A percentile compares a stretch with the other conserved stretches of the same genome.
These are phyloP conservation scores for Hortaea werneckii DNA, from an alignment of 2,329 filamentous ascomycete species.

Conservation along the genomic window DNA sequence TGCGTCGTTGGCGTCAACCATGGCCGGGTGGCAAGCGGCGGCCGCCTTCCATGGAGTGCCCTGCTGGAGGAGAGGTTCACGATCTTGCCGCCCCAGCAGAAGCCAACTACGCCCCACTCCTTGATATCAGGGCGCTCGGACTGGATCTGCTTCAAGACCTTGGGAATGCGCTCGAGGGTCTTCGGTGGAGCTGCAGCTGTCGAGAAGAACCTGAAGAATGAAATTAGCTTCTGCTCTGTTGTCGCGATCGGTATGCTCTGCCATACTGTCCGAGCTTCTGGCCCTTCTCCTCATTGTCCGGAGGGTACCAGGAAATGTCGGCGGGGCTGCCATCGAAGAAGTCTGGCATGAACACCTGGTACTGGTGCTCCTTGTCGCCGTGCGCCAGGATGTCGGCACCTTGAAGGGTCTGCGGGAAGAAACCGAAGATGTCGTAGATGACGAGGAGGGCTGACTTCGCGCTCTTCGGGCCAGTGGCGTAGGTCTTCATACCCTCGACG, in stretches of 20 bases:
- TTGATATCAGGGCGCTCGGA: slow-evolving; percentile 38
- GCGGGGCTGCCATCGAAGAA: slow-evolving; percentile 72
- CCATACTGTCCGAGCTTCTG: slow-evolving; percentile 51
- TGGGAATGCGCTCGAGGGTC: slow-evolving; percentile 45
- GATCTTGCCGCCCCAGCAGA: slow-evolving; percentile 48
- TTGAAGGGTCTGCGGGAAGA: slow-evolving; percentile 53
- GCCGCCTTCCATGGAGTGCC: slow-evolving; percentile 48
- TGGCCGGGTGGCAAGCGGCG: slow-evolving; percentile 48
- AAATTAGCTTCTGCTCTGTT: slow-evolving; percentile 1
- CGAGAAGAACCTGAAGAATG: slow-evolving; percentile 37
- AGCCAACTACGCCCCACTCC: slow-evolving; percentile 50
- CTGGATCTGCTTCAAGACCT: slow-evolving; percentile 45
- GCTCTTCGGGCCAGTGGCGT: slow-evolving; percentile 42
- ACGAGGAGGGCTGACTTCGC: slow-evolving; percentile 49
- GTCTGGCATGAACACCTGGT: slow-evolving; percentile 75
- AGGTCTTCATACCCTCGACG: slow-evolving; percentile 53
- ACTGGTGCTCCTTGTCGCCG: slow-evolving; percentile 55
- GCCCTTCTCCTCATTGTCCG: slow-evolving; percentile 39
- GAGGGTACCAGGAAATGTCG: slow-evolving; percentile 50
- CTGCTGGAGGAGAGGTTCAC: slow-evolving; percentile 43
- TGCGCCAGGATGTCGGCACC: slow-evolving; percentile 52
- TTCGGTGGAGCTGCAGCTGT: slow-evolving; percentile 48
- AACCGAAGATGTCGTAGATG: slow-evolving; percentile 55
- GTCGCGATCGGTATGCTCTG: slow-evolving; percentile 26
- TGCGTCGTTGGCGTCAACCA: slow-evolving; percentile 50